Percentiles rank a stretch among this genome's conserved stretches.
Conservation (phyloP, 164 flowering plant species). For the Vitis rupestris region DNA sequence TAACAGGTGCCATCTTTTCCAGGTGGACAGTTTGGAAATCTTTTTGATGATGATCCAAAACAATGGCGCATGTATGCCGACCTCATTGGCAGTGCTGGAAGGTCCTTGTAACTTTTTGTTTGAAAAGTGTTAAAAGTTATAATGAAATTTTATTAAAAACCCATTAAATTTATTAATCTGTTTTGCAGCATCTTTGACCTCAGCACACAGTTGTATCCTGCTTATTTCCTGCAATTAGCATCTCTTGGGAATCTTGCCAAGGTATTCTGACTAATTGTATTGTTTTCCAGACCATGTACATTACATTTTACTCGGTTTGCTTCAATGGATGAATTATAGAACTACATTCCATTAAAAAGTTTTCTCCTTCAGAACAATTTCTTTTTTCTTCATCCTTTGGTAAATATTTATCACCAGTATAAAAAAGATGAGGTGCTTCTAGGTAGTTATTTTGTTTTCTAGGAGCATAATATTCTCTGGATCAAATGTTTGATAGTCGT, state of each 20-base stretch:
- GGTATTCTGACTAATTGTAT: constrained; percentile 36
- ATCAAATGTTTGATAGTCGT: too few relatives aligned
- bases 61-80: constrained; percentile 99
- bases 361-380: too few relatives aligned
- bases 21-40: constrained; percentile 92
- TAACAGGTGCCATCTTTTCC: constrained; percentile 32
- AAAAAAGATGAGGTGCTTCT: neutral
- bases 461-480: neutral
- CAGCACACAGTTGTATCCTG: constrained; percentile 72
- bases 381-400: constrained; percentile 1
- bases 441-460: neutral
- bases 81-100: constrained; percentile 95
- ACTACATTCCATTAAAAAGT: too few relatives aligned
- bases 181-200: constrained; percentile 91
- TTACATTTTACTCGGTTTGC: neutral
- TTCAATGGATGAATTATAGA: neutral
- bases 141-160: constrained; percentile 7
- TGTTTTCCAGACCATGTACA: neutral
- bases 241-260: constrained; percentile 93
- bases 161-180: constrained; percentile 4
- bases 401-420: neutral
- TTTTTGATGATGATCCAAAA: constrained; percentile 94
- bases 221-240: constrained; percentile 83
- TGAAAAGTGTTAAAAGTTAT: neutral
- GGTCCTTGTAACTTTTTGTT: constrained; percentile 40